Base-by-base conservation (phyloP, 1,139 yeast genomes). In the Spencermartinsiella ligniputridi region DNA sequence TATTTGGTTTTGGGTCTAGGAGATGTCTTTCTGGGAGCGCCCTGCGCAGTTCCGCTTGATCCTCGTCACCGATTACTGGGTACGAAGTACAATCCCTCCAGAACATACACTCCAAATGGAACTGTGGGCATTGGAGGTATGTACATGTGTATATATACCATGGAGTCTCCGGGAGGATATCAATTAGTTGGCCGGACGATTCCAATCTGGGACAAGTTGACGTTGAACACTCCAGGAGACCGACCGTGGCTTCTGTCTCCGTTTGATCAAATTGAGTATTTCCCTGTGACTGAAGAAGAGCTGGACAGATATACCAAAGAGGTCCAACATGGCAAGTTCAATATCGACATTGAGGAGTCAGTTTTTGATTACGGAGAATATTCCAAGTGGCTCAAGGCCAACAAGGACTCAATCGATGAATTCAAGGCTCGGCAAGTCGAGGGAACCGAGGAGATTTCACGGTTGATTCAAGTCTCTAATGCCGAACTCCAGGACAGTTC, bases 141-240 rank as follows among this genome's bases (percentile, higher is more conserved):
- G 83, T 92, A 89, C 73, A 89, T 90, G 97, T 90, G 97, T 72
- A 90, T 92, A 56, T 92, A 92, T 68, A 89, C 97, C 37, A 89
- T 90, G 90, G 96, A 90, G 57, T 87, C 96, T 20, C 98, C 98
- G 43, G 98, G 98, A 68, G 98, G 98, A 24, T 92, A 92, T 68
- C 97, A 90, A 70, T 76, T 92, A 58, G 92, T 89, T 52, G 98
- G 97, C 47, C 79, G 97, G 63, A 92, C 98, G 3, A 81, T 92
- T 54, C 97, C 97, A 47, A 90, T 90, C 56, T 92, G 98, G 98
- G 97, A 92, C 66, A 90, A 88, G 69, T 75, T 90, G 58, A 76
- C 87, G 27, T 72, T 92, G 50, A 92, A 92, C 42, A 68, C 71
- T 17, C 52, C 49, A 22, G 46, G 47, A 22, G 88, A 83, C 54